Percentiles rank a stretch among this genome's conserved stretches.
These are phyloP conservation scores for Quercus phellos DNA, from an alignment of 331 rosid genomes.

Conservation along the genomic window DNA sequence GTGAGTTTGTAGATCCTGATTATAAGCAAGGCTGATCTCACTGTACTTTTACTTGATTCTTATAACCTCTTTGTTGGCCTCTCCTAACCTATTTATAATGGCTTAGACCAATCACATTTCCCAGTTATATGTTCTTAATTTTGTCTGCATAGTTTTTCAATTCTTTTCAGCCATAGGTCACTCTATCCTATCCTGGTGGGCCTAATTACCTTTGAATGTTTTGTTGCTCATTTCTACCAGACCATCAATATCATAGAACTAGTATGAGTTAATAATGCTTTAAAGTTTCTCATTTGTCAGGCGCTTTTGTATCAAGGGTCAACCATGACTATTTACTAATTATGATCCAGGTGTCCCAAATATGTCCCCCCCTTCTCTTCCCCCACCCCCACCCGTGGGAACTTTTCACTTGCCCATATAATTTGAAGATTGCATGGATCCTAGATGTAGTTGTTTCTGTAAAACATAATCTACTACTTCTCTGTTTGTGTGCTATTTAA, in stretches of 20 bases:
- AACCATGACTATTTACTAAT: background rate
- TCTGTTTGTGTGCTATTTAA: background rate
- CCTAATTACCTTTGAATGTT: background rate
- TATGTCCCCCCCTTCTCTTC: background rate
- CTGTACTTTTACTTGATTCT: background rate
- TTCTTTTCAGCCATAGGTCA: slow-evolving; percentile 8
- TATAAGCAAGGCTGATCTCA: slow-evolving; percentile 7
- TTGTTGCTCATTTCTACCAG: background rate
- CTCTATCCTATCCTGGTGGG: background rate
- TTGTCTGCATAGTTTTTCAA: background rate
- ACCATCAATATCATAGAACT: background rate
- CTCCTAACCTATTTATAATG: background rate
- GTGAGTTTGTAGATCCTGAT: slow-evolving; percentile 46
- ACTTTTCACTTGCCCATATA: background rate
- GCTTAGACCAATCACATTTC: background rate
- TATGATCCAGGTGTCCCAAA: background rate
- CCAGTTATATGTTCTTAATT: background rate
- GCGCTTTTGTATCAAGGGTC: background rate
- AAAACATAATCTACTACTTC: background rate
- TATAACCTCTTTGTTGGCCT: background rate
- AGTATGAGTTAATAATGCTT: background rate
- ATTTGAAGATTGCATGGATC: background rate
- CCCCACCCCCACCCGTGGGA: background rate
- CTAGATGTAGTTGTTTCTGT: background rate
- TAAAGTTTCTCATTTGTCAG: background rate